phyloP scores from a whole-genome alignment of 257 asterid genomes.

The Jasminum sambac region DNA sequence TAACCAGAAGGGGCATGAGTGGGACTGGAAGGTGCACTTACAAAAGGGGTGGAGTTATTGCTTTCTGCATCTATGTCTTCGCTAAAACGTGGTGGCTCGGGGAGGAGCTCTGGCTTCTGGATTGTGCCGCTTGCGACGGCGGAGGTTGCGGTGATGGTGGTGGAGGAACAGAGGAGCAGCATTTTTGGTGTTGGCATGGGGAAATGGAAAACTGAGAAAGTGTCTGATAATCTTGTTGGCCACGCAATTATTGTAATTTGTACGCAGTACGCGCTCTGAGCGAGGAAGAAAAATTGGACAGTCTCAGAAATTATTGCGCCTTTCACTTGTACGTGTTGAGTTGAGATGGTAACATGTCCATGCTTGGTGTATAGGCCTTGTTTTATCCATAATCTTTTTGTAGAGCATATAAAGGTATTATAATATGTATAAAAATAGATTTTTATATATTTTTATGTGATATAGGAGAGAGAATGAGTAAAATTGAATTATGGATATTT shows the following conservation, averaged over 20 bases:
- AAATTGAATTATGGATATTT: no score
- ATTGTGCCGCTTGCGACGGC: slow-evolving; percentile 26
- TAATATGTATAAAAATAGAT: no score
- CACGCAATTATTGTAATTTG: slow-evolving; percentile 40
- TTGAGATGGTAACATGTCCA: not conserved
- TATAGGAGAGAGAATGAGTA: no score
- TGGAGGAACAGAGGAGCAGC: not conserved
- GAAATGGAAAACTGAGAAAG: slow-evolving; percentile 21
- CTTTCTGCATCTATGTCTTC: slow-evolving; percentile 43
- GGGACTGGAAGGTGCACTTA: slow-evolving; percentile 59
- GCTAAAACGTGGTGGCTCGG: slow-evolving; percentile 51
- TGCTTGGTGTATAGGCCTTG: not conserved
- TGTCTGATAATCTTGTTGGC: slow-evolving; percentile 33
- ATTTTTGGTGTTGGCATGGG: slow-evolving; percentile 27
- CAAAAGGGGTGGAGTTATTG: slow-evolving; percentile 59
- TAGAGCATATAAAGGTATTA: no score
- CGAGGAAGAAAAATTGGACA: slow-evolving; percentile 18
- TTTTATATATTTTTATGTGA: no score
- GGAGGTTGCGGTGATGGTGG: not conserved
- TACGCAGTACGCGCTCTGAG: slow-evolving; percentile 24
- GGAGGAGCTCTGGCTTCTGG: not conserved
- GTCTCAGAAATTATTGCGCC: not conserved
- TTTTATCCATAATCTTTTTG: no score
- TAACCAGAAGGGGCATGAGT: slow-evolving; percentile 47
- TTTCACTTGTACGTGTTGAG: not conserved